phyloP scores from a whole-genome alignment of 139 green algal genomes.

The Closterium sp. region DNA sequence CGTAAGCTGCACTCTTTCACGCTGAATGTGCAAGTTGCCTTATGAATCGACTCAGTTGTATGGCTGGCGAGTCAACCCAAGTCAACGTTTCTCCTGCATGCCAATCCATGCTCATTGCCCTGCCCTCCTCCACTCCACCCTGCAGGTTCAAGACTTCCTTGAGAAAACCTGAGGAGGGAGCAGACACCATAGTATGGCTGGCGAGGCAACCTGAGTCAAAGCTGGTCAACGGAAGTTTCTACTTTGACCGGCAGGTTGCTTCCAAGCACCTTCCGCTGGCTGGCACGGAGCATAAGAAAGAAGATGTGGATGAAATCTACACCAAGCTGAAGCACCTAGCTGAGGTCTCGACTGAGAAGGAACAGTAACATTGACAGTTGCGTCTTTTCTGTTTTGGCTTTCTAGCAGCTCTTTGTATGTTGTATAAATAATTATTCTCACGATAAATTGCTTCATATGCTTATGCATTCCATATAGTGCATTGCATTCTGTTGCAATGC shows the following conservation, averaged over 20 bases:
- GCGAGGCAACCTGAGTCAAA: background rate
- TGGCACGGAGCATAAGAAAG: conserved; percentile 5
- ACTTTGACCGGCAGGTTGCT: conserved; percentile 40
- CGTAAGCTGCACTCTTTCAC: background rate
- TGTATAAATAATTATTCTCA: background rate
- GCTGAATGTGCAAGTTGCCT: too few relatives aligned
- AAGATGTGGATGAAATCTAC: background rate
- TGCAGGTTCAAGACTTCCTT: conserved; percentile 40
- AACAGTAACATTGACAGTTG: too few relatives aligned
- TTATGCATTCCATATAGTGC: too few relatives aligned
- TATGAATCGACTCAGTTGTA: too few relatives aligned
- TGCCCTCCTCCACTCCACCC: background rate
- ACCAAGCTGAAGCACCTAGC: background rate
- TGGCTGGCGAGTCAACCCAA: too few relatives aligned
- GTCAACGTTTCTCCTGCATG: too few relatives aligned
- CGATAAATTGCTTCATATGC: too few relatives aligned
- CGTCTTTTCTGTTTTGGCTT: too few relatives aligned
- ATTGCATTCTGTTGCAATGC: too few relatives aligned
- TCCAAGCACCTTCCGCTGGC: conserved; percentile 44
- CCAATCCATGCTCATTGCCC: background rate
- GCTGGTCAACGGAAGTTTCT: conserved; percentile 48
- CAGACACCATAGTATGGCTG: conserved; percentile 49
- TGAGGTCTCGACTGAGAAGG: too few relatives aligned
- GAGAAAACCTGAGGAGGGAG: conserved; percentile 39
- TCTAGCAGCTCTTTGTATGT: too few relatives aligned